Evolutionary conservation across 2,329 filamentous ascomycete species (phyloP), one percentile per base, ranked within the genome.

Genomic region (Fusarium newnesense): DNA sequence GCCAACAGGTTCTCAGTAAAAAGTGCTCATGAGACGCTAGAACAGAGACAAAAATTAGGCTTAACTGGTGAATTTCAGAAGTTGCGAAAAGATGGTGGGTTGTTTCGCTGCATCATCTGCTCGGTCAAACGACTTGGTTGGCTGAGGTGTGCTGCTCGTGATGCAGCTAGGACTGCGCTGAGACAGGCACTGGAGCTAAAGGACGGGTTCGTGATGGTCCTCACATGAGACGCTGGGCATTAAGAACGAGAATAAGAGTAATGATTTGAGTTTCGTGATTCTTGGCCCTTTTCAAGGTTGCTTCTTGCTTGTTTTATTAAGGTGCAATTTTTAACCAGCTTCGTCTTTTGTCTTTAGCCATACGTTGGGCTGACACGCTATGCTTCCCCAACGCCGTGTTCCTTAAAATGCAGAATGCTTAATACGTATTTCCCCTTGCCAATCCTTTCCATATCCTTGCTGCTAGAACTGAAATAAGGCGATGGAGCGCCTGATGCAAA

Each of bases 91-190:
- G 67, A 46, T 71, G 71, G 70, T 73, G 70, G 70, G 63, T 68
- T 73, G 70, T 69, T 66, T 72, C 58, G 62, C 67, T 64, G 59
- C 72, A 74, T 74, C 72, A 72, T 74, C 57, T 61, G 71, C 64
- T 39, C 49, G 11, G 46, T 37, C 32, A 18, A 9, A 12, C 30
- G 32, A 60, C 46, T 74, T 72, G 71, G 61, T 74, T 74, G 72
- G 72, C 60, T 74, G 72, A 54, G 40, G 46, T 12, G 40, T 12
- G 13, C 60, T 64, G 49, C 72, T 74, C 68, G 72, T 74, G 71
- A 74, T 70, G 64, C 67, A 69, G 40, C 70, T 67, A 74, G 52
- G 53, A 49, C 58, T 65, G 24, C 43, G n/a, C 57, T 67, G 70
- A 74, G 70, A 73, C 70, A 67, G 21, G 16, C 28, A 40, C 43